phyloP scores from a whole-genome alignment of 139 green algal genomes.

The Pycnococcus provasolii region DNA sequence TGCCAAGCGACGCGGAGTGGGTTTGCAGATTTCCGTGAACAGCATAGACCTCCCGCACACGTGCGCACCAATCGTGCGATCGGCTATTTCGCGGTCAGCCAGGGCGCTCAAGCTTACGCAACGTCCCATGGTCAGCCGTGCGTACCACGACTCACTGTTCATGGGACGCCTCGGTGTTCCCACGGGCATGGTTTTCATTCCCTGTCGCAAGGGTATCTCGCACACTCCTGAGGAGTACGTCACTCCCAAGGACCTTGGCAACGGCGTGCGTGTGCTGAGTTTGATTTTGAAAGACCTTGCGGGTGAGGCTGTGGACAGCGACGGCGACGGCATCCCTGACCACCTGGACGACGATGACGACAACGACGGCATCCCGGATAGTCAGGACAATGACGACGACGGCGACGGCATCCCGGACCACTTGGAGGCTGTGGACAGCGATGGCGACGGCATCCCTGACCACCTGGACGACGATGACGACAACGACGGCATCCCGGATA shows the following conservation, averaged over 20 bases:
- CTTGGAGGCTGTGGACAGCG: too few species aligned
- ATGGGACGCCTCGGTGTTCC: conserved; percentile 71
- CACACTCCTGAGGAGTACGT: conserved; percentile 80
- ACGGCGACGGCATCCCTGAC: conserved; percentile 59
- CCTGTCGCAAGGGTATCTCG: conserved; percentile 66
- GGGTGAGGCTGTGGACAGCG: conserved; percentile 26
- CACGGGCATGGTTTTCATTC: conserved; percentile 94
- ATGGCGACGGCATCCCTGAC: too few species aligned
- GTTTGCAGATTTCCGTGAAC: conserved; percentile 37
- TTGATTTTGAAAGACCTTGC: too few species aligned
- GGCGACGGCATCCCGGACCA: too few species aligned
- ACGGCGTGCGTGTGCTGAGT: conserved; percentile 33
- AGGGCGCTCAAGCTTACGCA: conserved; percentile 44
- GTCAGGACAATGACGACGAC: conserved; percentile 31
- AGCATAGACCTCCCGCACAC: conserved; percentile 82
- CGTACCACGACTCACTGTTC: conserved; percentile 94
- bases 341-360: conserved; percentile 78
- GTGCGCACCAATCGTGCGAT: conserved; percentile 46
- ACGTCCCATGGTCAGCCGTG: conserved; percentile 71
- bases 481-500: too few species aligned
- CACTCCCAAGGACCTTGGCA: conserved; percentile 38
- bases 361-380: conserved; percentile 46
- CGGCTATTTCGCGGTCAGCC: conserved; percentile 42
- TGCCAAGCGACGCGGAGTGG: conserved; percentile 30
- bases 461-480: too few species aligned